phyloP scores from a whole-genome alignment of 768 basidiomycete genomes.

The Agaricus bisporus region DNA sequence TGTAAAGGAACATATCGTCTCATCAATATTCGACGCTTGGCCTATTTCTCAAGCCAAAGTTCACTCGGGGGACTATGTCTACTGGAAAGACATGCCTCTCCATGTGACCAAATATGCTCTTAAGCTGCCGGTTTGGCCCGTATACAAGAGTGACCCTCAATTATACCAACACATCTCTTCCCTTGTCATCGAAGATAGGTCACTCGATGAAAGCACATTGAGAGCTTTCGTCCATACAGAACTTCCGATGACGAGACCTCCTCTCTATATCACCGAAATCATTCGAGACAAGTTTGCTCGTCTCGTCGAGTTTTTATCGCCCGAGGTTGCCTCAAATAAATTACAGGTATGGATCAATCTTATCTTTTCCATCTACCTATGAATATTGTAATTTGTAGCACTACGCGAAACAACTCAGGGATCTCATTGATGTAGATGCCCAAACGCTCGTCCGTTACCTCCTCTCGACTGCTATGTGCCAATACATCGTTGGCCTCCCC shows the following conservation, averaged over 20 bases:
- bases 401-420: not conserved
- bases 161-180: slow-evolving; percentile 2
- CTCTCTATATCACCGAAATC: slow-evolving; percentile 26
- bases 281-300: slow-evolving; percentile 9
- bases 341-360: not conserved
- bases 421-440: slow-evolving; percentile 2
- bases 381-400: not conserved
- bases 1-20: slow-evolving; percentile 14
- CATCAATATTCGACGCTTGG: slow-evolving; percentile 33
- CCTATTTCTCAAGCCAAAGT: slow-evolving; percentile 26
- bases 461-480: slow-evolving; percentile 24
- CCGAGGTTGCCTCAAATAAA: not conserved
- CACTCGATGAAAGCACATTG: slow-evolving; percentile 14
- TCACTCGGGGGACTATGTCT: slow-evolving; percentile 32
- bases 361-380: not conserved
- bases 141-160: slow-evolving; percentile 13
- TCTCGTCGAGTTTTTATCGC: not conserved
- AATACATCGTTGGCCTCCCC: slow-evolving; percentile 30
- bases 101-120: slow-evolving; percentile 22
- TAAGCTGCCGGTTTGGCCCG: slow-evolving; percentile 30
- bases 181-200: slow-evolving; percentile 22
- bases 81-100: slow-evolving; percentile 29
- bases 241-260: slow-evolving; percentile 28
- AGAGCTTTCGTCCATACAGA: slow-evolving; percentile 25
- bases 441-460: slow-evolving; percentile 26